phyloP scores from a whole-genome alignment of 768 basidiomycete genomes.

The Boletus subcaerulescens region DNA sequence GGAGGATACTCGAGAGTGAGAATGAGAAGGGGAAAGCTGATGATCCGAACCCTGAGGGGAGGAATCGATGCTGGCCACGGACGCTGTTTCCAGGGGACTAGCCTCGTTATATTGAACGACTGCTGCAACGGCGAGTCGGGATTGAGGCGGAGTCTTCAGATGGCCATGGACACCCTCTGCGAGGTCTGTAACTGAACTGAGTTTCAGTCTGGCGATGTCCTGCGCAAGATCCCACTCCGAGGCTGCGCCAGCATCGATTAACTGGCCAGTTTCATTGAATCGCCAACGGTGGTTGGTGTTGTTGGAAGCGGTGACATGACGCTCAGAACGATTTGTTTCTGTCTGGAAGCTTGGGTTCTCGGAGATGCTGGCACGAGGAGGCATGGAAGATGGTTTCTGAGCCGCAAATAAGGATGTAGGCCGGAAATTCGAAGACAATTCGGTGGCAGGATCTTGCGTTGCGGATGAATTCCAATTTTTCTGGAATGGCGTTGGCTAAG shows the following conservation, averaged over 20 bases:
- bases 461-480: constrained; percentile 49
- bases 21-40: constrained; percentile 63
- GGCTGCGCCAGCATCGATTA: constrained; percentile 51
- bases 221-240: constrained; percentile 71
- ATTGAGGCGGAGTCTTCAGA: constrained; percentile 67
- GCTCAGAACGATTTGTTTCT: constrained; percentile 36
- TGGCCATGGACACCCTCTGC: constrained; percentile 49
- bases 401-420: constrained; percentile 30
- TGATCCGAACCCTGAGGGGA: constrained; percentile 70
- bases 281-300: constrained; percentile 55
- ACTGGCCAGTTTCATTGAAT: constrained; percentile 59
- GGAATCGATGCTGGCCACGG: constrained; percentile 68
- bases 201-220: constrained; percentile 69
- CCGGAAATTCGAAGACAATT: constrained; percentile 33
- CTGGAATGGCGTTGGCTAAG: constrained; percentile 17
- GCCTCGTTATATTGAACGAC: constrained; percentile 59
- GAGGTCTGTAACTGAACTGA: constrained; percentile 52
- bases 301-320: constrained; percentile 35
- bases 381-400: constrained; percentile 47
- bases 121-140: constrained; percentile 49
- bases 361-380: constrained; percentile 38
- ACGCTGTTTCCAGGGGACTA: constrained; percentile 72
- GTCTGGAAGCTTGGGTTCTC: constrained; percentile 19
- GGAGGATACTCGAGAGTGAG: constrained; percentile 83
- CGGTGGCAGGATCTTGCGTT: constrained; percentile 38